Percentiles rank a stretch among this genome's conserved stretches.
phyloP scores from a whole-genome alignment of 257 asterid species.

The Ballota nigra region DNA sequence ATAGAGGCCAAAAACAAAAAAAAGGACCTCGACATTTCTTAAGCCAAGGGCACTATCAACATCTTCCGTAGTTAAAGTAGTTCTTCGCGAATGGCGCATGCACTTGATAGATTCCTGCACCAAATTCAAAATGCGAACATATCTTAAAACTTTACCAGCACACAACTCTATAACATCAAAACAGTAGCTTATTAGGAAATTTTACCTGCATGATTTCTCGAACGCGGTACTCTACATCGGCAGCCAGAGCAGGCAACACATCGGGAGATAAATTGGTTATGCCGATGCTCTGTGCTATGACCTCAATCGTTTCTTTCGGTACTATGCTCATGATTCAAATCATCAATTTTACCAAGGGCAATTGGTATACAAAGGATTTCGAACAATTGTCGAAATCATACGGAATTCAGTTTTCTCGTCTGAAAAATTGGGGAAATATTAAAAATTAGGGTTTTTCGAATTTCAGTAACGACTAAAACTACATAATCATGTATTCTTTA shows the following conservation, averaged over 20 bases:
- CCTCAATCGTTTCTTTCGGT: slow-evolving; percentile 81
- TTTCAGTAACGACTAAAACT: background rate
- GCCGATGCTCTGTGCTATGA: slow-evolving; percentile 89
- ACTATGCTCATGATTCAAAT: slow-evolving; percentile 62
- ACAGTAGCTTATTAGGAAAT: background rate
- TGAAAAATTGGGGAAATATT: background rate
- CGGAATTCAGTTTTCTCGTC: background rate
- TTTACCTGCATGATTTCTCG: slow-evolving; percentile 97
- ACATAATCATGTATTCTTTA: too few relatives aligned
- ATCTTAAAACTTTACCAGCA: background rate
- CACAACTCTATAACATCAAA: background rate
- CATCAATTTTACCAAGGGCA: background rate
- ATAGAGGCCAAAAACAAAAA: background rate
- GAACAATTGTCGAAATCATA: background rate
- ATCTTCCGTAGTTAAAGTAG: slow-evolving; percentile 81
- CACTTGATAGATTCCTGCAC: slow-evolving; percentile 91
- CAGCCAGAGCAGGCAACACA: slow-evolving; percentile 80
- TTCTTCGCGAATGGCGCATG: slow-evolving; percentile 95
- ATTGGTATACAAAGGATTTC: background rate
- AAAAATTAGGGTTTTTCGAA: slow-evolving; percentile 22
- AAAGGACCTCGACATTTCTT: slow-evolving; percentile 83
- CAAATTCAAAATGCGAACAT: slow-evolving; percentile 11
- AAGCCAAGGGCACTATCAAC: slow-evolving; percentile 93
- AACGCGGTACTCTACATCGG: slow-evolving; percentile 93
- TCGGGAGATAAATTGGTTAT: slow-evolving; percentile 80